Evolutionary conservation across 345 rosid genomes (phyloP).

Genomic region (Salix koriyanagi): DNA sequence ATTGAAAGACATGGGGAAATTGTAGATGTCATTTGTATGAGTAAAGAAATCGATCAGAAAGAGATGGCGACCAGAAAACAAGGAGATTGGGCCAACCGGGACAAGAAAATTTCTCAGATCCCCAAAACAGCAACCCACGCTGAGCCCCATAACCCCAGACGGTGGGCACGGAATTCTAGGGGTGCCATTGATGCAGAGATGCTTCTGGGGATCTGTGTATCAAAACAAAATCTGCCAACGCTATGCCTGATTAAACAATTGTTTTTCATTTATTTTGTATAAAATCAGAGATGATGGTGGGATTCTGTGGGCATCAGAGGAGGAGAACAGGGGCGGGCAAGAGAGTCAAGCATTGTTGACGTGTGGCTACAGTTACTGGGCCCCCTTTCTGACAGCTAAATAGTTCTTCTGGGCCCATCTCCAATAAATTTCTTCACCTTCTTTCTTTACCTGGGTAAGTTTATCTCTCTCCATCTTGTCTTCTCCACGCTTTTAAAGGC

Average conservation of each 20-base stretch:
- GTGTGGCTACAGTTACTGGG: neutral
- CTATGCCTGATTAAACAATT: too few relatives aligned
- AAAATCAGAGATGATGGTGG: neutral
- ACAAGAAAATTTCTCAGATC: neutral
- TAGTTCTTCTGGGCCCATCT: neutral
- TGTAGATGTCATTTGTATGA: neutral
- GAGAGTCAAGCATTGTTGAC: constrained; percentile 15
- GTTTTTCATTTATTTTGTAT: too few relatives aligned
- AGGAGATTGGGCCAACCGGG: neutral
- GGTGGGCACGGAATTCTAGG: constrained; percentile 26
- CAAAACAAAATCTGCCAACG: neutral
- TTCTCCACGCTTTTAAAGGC: too few relatives aligned
- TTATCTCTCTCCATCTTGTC: too few relatives aligned
- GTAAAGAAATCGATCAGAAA: neutral
- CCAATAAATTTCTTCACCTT: neutral
- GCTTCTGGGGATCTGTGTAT: constrained; percentile 28
- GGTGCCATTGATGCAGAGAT: constrained; percentile 7
- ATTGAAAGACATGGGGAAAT: neutral
- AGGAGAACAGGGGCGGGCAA: neutral
- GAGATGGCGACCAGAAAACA: neutral
- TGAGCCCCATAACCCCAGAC: constrained; percentile 20
- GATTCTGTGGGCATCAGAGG: neutral
- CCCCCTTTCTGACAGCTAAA: neutral
- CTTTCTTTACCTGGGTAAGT: too few relatives aligned
- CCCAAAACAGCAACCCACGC: neutral